phyloP scores from a whole-genome alignment of 345 rosid genomes.

The Euclidium syriacum region DNA sequence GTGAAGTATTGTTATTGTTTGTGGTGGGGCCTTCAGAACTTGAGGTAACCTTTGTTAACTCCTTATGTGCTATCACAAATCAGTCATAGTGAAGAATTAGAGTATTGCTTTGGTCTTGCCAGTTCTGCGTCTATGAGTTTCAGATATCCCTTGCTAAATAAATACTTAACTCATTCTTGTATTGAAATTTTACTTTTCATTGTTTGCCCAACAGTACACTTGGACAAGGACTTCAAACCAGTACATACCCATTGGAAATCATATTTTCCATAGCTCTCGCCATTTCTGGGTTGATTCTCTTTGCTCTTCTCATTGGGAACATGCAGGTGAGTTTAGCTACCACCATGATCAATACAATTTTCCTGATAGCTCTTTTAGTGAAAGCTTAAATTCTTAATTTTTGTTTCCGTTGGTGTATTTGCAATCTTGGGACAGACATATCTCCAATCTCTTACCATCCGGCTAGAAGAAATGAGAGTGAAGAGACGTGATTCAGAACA shows the following conservation, averaged over 20 bases:
- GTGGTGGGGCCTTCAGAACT: conserved; percentile 98
- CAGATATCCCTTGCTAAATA: neutral
- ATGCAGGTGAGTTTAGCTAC: conserved; percentile 95
- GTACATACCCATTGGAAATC: conserved; percentile 81
- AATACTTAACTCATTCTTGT: neutral
- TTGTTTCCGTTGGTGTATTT: neutral
- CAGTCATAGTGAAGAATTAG: neutral
- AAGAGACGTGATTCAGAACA: conserved; percentile 97
- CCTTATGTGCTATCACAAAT: neutral
- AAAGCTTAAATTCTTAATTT: neutral
- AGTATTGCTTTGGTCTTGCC: neutral
- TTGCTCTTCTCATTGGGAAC: conserved; percentile 92
- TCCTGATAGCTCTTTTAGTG: neutral
- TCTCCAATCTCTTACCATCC: conserved; percentile 87
- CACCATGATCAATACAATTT: neutral
- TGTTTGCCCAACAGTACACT: conserved; percentile 68
- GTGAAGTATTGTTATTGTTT: conserved; percentile 73
- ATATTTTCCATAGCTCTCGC: conserved; percentile 76
- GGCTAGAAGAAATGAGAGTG: conserved; percentile 95
- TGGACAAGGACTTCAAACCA: conserved; percentile 91
- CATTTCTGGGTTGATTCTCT: conserved; percentile 80
- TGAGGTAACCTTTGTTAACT: conserved; percentile 45
- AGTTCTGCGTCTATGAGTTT: conserved; percentile 3
- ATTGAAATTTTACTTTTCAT: neutral
- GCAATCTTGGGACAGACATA: conserved; percentile 55